phyloP scores from a whole-genome alignment of 129 eudicot species.

The Artemisia annua region DNA sequence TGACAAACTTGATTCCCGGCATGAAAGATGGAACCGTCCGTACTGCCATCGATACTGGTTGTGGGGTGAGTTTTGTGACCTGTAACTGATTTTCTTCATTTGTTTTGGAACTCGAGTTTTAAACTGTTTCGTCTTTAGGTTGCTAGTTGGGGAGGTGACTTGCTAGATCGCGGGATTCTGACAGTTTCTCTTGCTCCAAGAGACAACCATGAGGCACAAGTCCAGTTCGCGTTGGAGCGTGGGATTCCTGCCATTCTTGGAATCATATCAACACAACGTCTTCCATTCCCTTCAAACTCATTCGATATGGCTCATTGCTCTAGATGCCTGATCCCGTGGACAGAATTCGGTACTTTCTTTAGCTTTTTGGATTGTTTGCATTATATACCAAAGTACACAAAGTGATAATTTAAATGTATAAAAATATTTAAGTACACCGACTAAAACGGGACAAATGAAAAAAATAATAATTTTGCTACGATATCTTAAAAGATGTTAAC shows the following conservation, averaged over 20 bases:
- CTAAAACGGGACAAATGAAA: too few species aligned
- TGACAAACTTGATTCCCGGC: constrained; percentile 84
- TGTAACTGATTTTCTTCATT: neutral
- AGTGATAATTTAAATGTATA: too few species aligned
- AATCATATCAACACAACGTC: constrained; percentile 91
- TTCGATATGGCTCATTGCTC: constrained; percentile 99
- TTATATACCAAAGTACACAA: too few species aligned
- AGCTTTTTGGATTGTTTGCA: neutral
- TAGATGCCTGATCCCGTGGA: constrained; percentile 98
- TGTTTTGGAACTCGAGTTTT: constrained; percentile 9
- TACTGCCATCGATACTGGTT: constrained; percentile 98
- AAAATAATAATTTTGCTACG: too few species aligned
- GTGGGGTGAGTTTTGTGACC: constrained; percentile 79
- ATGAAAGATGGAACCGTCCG: constrained; percentile 95
- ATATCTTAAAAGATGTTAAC: too few species aligned
- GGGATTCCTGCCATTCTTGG: constrained; percentile 98
- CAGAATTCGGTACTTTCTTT: constrained; percentile 76
- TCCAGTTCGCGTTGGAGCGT: constrained; percentile 94
- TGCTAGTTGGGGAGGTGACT: constrained; percentile 99
- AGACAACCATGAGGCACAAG: constrained; percentile 98
- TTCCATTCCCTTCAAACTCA: constrained; percentile 96
- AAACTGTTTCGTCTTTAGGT: constrained; percentile 49
- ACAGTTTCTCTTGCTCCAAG: constrained; percentile 97
- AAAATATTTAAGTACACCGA: too few species aligned
- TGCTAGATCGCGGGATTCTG: constrained; percentile 86